phyloP scores from a whole-genome alignment of 1,139 yeast genomes.

The Candida labiduridarum region DNA sequence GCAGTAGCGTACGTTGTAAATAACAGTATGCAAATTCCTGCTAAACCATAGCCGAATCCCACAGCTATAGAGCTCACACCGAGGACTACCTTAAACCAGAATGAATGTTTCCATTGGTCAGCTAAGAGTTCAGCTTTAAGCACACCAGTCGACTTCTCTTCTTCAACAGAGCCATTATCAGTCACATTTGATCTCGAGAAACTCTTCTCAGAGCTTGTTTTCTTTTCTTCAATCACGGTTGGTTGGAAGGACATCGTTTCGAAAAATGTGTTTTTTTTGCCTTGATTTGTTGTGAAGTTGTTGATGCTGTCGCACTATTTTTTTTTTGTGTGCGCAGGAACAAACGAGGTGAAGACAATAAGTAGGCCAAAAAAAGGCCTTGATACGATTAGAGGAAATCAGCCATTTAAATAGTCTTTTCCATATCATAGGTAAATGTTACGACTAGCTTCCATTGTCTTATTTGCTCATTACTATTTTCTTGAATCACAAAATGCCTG shows the following conservation, averaged over 20 bases:
- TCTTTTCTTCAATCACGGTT: not conserved
- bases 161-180: conserved; percentile 9
- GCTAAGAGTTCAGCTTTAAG: conserved; percentile 37
- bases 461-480: too few relatives aligned
- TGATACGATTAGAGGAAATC: not conserved
- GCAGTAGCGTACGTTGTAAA: conserved; percentile 48
- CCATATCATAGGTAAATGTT: not conserved
- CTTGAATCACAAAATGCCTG: too few relatives aligned
- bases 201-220: conserved; percentile 1
- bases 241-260: not conserved
- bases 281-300: not conserved
- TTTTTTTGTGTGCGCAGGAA: not conserved
- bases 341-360: not conserved
- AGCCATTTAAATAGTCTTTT: not conserved
- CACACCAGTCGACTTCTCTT: conserved; percentile 31
- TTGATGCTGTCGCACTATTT: too few relatives aligned
- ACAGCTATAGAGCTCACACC: conserved; percentile 27
- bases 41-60: conserved; percentile 71
- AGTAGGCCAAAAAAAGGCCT: not conserved
- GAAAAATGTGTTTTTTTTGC: not conserved
- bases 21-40: too few relatives aligned
- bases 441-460: too few relatives aligned
- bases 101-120: conserved; percentile 25
- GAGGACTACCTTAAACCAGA: conserved; percentile 34
- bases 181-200: not conserved